Evolutionary conservation across 257 asterid genomes (phyloP).

Genomic region (Henckelia pumila): DNA sequence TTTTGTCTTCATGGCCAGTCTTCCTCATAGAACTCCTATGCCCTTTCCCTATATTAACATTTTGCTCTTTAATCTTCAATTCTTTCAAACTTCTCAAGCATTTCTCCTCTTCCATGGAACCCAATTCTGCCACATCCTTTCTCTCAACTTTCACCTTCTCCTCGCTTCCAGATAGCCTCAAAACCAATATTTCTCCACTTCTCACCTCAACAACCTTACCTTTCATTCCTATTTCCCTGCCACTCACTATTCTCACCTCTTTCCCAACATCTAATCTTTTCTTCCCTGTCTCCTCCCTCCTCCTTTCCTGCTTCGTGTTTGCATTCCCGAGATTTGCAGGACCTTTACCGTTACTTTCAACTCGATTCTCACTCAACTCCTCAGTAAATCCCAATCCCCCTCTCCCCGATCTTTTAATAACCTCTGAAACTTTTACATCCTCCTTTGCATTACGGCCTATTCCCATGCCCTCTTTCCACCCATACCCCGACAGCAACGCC

Average conservation of each 20-base stretch:
- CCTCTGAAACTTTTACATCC: slow-evolving; percentile 56
- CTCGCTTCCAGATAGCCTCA: slow-evolving; percentile 44
- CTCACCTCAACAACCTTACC: slow-evolving; percentile 59
- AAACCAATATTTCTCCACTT: slow-evolving; percentile 43
- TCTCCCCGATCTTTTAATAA: slow-evolving; percentile 51
- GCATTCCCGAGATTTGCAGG: slow-evolving; percentile 24
- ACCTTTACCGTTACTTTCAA: slow-evolving; percentile 24
- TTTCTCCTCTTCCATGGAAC: slow-evolving; percentile 65
- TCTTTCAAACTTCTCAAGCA: slow-evolving; percentile 57
- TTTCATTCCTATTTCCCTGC: slow-evolving; percentile 63
- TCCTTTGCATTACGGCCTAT: slow-evolving; percentile 70
- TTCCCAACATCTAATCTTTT: slow-evolving; percentile 44
- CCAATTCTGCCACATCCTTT: slow-evolving; percentile 62
- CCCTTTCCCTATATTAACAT: slow-evolving; percentile 17
- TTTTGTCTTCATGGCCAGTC: slow-evolving; percentile 27
- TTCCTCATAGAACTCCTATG: slow-evolving; percentile 25
- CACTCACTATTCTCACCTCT: slow-evolving; percentile 63
- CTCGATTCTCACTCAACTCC: slow-evolving; percentile 26
- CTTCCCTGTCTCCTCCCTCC: slow-evolving; percentile 28
- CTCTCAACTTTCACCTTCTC: slow-evolving; percentile 47
- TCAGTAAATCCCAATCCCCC: slow-evolving; percentile 76
- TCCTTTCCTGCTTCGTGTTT: slow-evolving; percentile 19
- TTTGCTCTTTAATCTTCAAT: slow-evolving; percentile 33
- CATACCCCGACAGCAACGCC: slow-evolving; percentile 70
- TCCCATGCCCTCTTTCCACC: slow-evolving; percentile 82